Percentiles rank a stretch among this genome's conserved stretches.
Evolutionary conservation across 1,139 yeast genomes (phyloP).

Genomic region (Ogataea hybrid): DNA sequence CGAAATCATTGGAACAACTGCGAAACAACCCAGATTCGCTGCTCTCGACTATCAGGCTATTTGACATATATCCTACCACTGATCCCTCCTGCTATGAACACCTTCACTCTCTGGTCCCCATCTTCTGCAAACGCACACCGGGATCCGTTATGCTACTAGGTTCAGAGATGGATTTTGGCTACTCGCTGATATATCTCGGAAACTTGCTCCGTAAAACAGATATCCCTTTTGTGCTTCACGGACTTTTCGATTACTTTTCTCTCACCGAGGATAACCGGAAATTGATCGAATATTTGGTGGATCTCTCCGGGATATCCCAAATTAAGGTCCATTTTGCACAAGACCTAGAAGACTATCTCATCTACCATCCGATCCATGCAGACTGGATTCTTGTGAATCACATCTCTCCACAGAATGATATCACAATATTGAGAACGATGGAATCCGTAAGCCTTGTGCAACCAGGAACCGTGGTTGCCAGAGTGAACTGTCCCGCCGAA

Average conservation of each 20-base stretch:
- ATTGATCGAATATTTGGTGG: conserved; percentile 17
- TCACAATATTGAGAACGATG: conserved; percentile 16
- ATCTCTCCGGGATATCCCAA: conserved; percentile 17
- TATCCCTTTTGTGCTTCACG: conserved; percentile 15
- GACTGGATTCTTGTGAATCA: conserved; percentile 24
- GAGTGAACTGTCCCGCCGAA: conserved; percentile 11
- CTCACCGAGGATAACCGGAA: conserved; percentile 9
- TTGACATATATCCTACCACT: conserved; percentile 3
- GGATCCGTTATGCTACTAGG: conserved; percentile 15
- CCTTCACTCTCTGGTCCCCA: neutral
- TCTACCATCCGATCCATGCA: conserved; percentile 2
- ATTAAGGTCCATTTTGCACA: conserved; percentile 11
- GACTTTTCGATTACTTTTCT: conserved; percentile 9
- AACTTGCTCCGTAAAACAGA: conserved; percentile 14
- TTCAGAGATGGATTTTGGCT: conserved; percentile 22
- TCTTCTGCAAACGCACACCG: conserved; percentile 13
- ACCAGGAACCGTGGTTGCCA: conserved; percentile 18
- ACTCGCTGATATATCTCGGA: conserved; percentile 20
- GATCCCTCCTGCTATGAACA: neutral
- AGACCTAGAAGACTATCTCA: conserved; percentile 4
- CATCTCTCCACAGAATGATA: conserved; percentile 9
- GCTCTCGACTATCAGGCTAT: conserved; percentile 18
- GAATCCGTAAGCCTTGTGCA: conserved; percentile 23
- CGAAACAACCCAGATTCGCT: conserved; percentile 19
- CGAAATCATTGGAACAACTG: conserved; percentile 10